Percentiles rank a stretch among this genome's conserved stretches.
Conservation (phyloP, 1,284 basidiomycete species). For the Austroboletus novae-zelandiae region DNA sequence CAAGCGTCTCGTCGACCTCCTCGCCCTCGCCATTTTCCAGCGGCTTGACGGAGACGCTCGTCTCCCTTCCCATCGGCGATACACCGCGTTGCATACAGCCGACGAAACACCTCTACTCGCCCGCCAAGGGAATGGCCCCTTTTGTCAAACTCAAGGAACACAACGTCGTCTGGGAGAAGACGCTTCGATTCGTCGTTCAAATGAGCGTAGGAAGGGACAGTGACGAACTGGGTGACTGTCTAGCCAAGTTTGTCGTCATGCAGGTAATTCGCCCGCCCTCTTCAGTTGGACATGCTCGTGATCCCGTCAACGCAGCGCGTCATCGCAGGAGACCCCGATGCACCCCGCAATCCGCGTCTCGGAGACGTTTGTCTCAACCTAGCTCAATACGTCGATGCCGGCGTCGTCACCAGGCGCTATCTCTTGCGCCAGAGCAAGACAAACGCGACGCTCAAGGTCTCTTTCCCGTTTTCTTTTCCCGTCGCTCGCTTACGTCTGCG, state of each 20-base stretch:
- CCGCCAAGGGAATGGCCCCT: constrained; percentile 54
- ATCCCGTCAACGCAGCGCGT: constrained; percentile 36
- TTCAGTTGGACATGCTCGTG: background rate
- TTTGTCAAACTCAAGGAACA: constrained; percentile 60
- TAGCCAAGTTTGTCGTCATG: constrained; percentile 65
- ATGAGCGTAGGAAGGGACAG: constrained; percentile 55
- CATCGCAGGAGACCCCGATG: constrained; percentile 49
- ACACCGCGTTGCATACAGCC: constrained; percentile 4
- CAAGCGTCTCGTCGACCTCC: constrained; percentile 18
- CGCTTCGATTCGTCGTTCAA: constrained; percentile 55
- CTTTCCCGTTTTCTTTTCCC: background rate
- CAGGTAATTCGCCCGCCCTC: constrained; percentile 40
- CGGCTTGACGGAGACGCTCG: background rate
- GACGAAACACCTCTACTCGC: constrained; percentile 28
- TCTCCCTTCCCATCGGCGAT: background rate
- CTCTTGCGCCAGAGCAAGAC: constrained; percentile 74
- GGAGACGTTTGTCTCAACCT: constrained; percentile 70
- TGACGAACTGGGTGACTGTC: constrained; percentile 49
- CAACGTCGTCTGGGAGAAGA: constrained; percentile 55
- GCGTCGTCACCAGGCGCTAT: constrained; percentile 65
- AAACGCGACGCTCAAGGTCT: constrained; percentile 73
- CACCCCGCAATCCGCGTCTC: constrained; percentile 55
- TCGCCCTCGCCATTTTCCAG: background rate
- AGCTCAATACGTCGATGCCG: constrained; percentile 69
- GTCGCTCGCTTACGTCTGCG: background rate